Percentiles rank a stretch among this genome's conserved stretches.
phyloP scores from a whole-genome alignment of 139 green algal species.

The Tetraselmis chui region DNA sequence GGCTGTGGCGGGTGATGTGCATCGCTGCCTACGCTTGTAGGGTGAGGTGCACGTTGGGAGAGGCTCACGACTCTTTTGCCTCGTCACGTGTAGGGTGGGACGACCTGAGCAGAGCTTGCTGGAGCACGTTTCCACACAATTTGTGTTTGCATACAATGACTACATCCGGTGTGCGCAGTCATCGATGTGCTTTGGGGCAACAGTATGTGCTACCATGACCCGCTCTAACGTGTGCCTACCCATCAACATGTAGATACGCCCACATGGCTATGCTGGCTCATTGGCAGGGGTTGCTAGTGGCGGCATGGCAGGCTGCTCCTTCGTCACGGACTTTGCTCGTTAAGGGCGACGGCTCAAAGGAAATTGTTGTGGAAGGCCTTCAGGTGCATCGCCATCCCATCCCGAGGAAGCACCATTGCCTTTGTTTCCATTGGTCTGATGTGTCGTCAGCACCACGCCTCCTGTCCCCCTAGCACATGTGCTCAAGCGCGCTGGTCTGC shows the following conservation, averaged over 20 bases:
- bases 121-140: not conserved
- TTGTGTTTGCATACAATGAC: not conserved
- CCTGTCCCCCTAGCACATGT: too few relatives aligned
- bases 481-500: not conserved
- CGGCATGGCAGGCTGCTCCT: not conserved
- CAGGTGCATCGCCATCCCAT: too few relatives aligned
- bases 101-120: not conserved
- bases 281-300: not conserved
- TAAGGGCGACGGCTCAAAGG: not conserved
- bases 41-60: not conserved
- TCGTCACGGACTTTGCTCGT: not conserved
- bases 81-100: not conserved
- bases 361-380: not conserved
- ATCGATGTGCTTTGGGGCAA: too few relatives aligned
- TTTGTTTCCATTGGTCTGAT: too few relatives aligned
- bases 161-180: not conserved
- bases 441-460: not conserved
- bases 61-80: not conserved
- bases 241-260: not conserved
- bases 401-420: too few relatives aligned
- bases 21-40: too few relatives aligned
- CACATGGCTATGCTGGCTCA: not conserved
- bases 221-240: too few relatives aligned
- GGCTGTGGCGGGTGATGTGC: not conserved
- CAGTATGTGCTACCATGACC: too few relatives aligned